Evolutionary conservation across 495 filamentous ascomycete species (phyloP).

Genomic region (Neurospora sp.): DNA sequence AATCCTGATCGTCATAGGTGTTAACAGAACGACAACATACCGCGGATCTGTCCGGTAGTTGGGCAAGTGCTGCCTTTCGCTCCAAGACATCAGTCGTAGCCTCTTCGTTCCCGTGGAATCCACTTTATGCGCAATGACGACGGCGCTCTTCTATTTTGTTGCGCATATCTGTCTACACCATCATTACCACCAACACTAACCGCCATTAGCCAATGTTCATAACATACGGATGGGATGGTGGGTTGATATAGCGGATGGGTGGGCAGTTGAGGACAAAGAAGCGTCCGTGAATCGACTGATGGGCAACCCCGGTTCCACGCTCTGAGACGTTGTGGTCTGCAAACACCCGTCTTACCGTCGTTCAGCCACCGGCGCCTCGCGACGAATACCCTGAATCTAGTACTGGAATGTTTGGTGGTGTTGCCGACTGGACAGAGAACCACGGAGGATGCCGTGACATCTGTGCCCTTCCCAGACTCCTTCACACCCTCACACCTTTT

Average conservation of each 20-base stretch:
- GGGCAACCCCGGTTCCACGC: background rate
- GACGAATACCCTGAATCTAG: background rate
- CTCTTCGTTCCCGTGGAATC: background rate
- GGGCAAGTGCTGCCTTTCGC: background rate
- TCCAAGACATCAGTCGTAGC: background rate
- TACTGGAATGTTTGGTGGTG: background rate
- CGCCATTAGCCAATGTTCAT: background rate
- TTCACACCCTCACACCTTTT: background rate
- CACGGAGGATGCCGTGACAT: constrained; percentile 6
- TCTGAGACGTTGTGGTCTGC: background rate
- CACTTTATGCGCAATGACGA: background rate
- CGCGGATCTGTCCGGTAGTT: background rate
- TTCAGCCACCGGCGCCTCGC: background rate
- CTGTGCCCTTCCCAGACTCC: background rate
- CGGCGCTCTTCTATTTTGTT: background rate
- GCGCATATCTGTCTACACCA: background rate
- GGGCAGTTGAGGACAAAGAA: background rate
- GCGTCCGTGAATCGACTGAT: background rate
- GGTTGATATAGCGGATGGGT: background rate
- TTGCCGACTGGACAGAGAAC: background rate
- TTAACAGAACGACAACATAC: background rate
- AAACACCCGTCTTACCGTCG: background rate
- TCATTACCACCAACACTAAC: background rate
- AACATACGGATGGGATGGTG: background rate
- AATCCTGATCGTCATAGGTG: background rate